These are phyloP conservation scores for Meyerozyma athensensis DNA, from an alignment of 1,139 yeast species.

Conservation along the genomic window DNA sequence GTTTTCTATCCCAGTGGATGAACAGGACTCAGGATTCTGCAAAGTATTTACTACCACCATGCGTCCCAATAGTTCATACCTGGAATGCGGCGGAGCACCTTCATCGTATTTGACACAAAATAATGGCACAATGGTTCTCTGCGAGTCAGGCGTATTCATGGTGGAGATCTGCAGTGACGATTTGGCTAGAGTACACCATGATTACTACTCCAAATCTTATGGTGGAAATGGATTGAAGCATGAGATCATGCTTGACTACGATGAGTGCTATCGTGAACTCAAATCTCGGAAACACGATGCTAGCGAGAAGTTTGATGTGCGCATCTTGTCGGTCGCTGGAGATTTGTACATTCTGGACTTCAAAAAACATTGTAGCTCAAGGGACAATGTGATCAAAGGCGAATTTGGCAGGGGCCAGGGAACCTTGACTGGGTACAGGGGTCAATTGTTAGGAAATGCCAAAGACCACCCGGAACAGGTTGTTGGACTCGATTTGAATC, in stretches of 20 bases:
- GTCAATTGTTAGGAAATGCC: constrained; percentile 38
- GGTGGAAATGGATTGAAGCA: constrained; percentile 60
- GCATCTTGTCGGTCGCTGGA: constrained; percentile 44
- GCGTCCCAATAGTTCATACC: constrained; percentile 17
- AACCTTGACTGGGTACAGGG: constrained; percentile 39
- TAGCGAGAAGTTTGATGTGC: constrained; percentile 39
- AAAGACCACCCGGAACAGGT: constrained; percentile 17
- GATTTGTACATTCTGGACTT: constrained; percentile 31
- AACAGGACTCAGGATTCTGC: constrained; percentile 21
- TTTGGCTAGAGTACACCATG: constrained; percentile 58
- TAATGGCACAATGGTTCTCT: constrained; percentile 44
- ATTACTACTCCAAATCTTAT: constrained; percentile 50
- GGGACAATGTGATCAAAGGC: constrained; percentile 20
- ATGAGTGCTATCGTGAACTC: constrained; percentile 39
- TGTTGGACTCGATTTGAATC: constrained; percentile 27
- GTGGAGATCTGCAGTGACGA: constrained; percentile 64
- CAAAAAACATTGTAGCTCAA: constrained; percentile 17
- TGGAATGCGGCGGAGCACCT: constrained; percentile 20
- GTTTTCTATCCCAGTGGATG: constrained; percentile 68
- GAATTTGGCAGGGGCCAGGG: constrained; percentile 42
- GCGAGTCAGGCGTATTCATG: constrained; percentile 65
- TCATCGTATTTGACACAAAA: constrained; percentile 24
- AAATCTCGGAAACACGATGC: constrained; percentile 21
- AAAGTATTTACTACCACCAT: constrained; percentile 26
- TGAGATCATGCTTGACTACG: constrained; percentile 46